Base-by-base conservation (phyloP, 371 early-diverging fungal genomes). In the Zancudomyces culisetae region DNA sequence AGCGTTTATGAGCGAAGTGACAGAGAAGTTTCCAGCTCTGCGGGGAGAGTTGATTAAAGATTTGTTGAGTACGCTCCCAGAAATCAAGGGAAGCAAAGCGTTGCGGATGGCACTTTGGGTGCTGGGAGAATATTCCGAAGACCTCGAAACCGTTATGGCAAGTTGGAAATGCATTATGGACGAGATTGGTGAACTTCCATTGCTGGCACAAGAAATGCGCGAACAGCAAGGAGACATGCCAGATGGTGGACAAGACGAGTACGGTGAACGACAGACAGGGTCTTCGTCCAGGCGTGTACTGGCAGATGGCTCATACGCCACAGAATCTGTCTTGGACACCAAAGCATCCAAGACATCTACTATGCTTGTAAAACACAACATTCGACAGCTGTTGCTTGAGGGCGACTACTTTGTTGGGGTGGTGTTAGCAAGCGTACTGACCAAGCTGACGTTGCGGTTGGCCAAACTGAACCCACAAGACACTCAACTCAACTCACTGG, bases 41-140 rank as follows among this genome's bases (percentile, higher is more conserved):
- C 83, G 97, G 46, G 61, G 73, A 2, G 74, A 74, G 6, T 90
- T 96, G 50, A 61, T 88, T 52, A 74, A 76, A 42, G 77, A 78
- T 43, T 71, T 97, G 26, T 68, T 90, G 43, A 79, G 81, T 45
- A 75, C 83, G 12, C 89, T 96, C 62, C 62, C 64, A 42, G 88
- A 90, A 43, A 83, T 98, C 71, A 90, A 87, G 64, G 83, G 87
- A 2, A 90, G 94, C 56, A 82, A 93, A 64, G 96, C 96, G 4
- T 80, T 95, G 66, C 83, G 98, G 54, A 90, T 92, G 28, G 95
- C 91, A 18, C 78, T 99, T 51, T 92, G 94, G 89, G 88, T 98
- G 56, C 74, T 99, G 55, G 90, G 92, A 49, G 94, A 92, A 70
- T 92, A 91, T 63, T 80, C 87, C 48, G 63, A 77, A 23, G 48